phyloP scores from a whole-genome alignment of 352 stramenopile species.

The Pythium myriotylum region DNA sequence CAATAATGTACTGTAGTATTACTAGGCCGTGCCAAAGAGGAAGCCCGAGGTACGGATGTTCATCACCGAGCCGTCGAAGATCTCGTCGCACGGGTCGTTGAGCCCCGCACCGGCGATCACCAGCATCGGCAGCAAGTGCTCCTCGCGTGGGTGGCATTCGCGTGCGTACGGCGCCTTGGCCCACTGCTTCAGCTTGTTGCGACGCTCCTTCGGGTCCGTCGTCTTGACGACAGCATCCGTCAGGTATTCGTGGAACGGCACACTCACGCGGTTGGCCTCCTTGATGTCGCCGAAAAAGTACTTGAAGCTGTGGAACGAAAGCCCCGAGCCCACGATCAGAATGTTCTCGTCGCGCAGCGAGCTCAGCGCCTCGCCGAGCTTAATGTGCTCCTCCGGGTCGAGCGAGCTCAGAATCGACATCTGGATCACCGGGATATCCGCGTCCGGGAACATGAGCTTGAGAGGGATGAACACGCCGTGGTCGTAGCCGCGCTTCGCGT shows the following conservation, averaged over 20 bases:
- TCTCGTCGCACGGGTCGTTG: slow-evolving; percentile 29
- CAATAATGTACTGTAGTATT: not conserved
- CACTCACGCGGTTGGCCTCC: slow-evolving; percentile 15
- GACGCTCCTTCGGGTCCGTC: slow-evolving; percentile 9
- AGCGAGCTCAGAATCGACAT: slow-evolving; percentile 74
- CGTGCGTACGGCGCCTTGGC: slow-evolving; percentile 36
- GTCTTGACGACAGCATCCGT: slow-evolving; percentile 11
- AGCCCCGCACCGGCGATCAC: slow-evolving; percentile 53
- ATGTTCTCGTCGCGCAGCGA: slow-evolving; percentile 72
- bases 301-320: slow-evolving; percentile 28
- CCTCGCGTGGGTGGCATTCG: slow-evolving; percentile 37
- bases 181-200: slow-evolving; percentile 39
- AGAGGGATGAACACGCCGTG: slow-evolving; percentile 92
- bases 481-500: slow-evolving; percentile 78
- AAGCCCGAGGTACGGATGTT: slow-evolving; percentile 14
- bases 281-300: slow-evolving; percentile 11
- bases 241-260: slow-evolving; percentile 23
- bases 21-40: slow-evolving; percentile 11
- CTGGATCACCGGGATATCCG: slow-evolving; percentile 85
- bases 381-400: slow-evolving; percentile 55
- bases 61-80: slow-evolving; percentile 14
- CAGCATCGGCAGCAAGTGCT: slow-evolving; percentile 63
- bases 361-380: slow-evolving; percentile 64
- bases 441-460: slow-evolving; percentile 83
- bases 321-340: slow-evolving; percentile 83